Base-by-base conservation (phyloP, 78 protist genomes). In the Paratrimastix pyriformis region DNA sequence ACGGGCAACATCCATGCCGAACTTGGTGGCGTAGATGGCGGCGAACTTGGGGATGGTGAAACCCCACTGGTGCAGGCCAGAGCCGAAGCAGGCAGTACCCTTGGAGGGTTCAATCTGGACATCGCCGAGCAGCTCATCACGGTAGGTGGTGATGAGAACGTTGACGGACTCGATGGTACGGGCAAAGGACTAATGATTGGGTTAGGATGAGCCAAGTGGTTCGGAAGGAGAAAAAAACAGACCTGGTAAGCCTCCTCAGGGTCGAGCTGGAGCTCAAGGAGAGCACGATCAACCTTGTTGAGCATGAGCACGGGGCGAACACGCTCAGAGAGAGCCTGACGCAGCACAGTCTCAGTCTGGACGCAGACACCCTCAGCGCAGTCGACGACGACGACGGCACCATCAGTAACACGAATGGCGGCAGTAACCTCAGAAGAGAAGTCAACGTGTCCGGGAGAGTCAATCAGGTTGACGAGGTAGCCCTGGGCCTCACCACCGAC, bases 11-110 rank as follows among this genome's bases (percentile, higher is more conserved):
- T 76, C 84, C 33, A 87, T 81, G 26, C 83, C 83, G 74, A 83
- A 86, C 80, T 83, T 82, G 72, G 40, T 57, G 32, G 83, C 91
- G 80, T 88, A 88, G 72, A 75, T 1, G 2, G 26, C 35, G 24
- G 88, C 93, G 69, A 78, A 77, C 21, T 3, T 32, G 15, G n/a
- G 33, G 18, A 89, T 32, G 21, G 91, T 54, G 95, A 97, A 97
- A 57, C 91, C 99, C 99, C 99, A 96, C 65, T 92, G 95, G 82
- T 97, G 98, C 60, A 92, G 92, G 64, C 98, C 97, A 0, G 98
- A 86, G 50, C 96, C 94, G 88, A 95, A 94, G 39, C 87, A 88
- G 50, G 94, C 97, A 68, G 96, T 93, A 29, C 98, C 98, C 32
- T 69, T 71, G n/a, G 68, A 54, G 43, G 98, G 97, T 73, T 72